phyloP scores from a whole-genome alignment of 1,284 basidiomycete species.

The Microbotryum scabiosae region DNA sequence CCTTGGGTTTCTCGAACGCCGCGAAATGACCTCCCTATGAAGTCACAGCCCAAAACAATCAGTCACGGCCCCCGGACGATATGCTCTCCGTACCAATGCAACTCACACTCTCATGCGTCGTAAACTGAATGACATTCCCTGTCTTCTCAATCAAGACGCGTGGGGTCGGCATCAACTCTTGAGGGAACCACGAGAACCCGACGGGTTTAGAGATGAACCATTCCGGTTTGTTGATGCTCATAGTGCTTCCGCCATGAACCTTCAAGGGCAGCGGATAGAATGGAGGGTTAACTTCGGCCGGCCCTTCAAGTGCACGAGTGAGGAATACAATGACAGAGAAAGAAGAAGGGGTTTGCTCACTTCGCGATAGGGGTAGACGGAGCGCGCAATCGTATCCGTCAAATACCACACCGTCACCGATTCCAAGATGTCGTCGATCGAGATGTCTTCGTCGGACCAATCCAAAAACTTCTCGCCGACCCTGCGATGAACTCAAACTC shows the following conservation, averaged over 20 bases:
- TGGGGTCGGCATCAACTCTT: slow-evolving; percentile 40
- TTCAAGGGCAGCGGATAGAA: slow-evolving; percentile 19
- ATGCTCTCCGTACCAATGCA: slow-evolving; percentile 8
- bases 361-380: slow-evolving; percentile 42
- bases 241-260: slow-evolving; percentile 5
- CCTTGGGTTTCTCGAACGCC: slow-evolving; percentile 40
- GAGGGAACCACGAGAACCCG: slow-evolving; percentile 40
- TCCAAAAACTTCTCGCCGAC: slow-evolving; percentile 42
- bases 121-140: slow-evolving; percentile 37
- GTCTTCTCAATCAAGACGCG: slow-evolving; percentile 35
- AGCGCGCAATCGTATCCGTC: slow-evolving; percentile 41
- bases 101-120: slow-evolving; percentile 38
- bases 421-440: slow-evolving; percentile 34
- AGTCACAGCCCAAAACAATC: not conserved
- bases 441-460: slow-evolving; percentile 38
- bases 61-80: no score
- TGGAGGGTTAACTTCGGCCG: slow-evolving; percentile 7
- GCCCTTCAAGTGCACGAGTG: slow-evolving; percentile 9
- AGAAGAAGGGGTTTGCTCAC: slow-evolving; percentile 27
- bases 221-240: slow-evolving; percentile 34
- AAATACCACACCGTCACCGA: slow-evolving; percentile 41
- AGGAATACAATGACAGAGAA: not conserved
- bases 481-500: slow-evolving; percentile 27
- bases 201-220: slow-evolving; percentile 18
- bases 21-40: slow-evolving; percentile 40